phyloP scores from a whole-genome alignment of 495 filamentous ascomycete species.

The Aspergillus sclerotiicarbonarius region DNA sequence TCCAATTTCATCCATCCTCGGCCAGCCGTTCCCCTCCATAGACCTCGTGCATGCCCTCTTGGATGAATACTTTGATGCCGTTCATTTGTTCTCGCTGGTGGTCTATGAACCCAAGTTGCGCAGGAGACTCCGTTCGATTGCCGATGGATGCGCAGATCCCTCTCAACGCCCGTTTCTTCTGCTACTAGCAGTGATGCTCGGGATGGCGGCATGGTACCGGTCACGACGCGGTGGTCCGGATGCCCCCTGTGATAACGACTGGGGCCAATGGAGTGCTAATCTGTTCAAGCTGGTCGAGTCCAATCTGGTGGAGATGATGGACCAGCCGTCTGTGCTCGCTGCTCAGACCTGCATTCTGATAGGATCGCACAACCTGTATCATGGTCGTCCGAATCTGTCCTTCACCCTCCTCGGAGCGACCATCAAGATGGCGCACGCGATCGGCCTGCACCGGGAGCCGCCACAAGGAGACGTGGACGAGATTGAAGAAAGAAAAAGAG shows the following conservation, averaged over 20 bases:
- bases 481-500: constrained; percentile 32
- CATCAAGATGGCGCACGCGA: constrained; percentile 33
- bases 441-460: constrained; percentile 31
- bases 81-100: constrained; percentile 38
- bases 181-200: constrained; percentile 27
- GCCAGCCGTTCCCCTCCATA: constrained; percentile 21
- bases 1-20: constrained; percentile 23
- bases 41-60: constrained; percentile 20
- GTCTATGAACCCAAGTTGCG: constrained; percentile 33
- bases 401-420: constrained; percentile 36
- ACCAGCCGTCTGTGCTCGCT: constrained; percentile 28
- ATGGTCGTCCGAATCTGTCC: constrained; percentile 33
- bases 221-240: constrained; percentile 16
- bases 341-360: constrained; percentile 33
- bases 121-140: constrained; percentile 21
- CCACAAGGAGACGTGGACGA: constrained; percentile 19
- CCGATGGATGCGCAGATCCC: constrained; percentile 26
- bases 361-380: constrained; percentile 35
- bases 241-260: constrained; percentile 15
- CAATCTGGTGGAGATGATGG: constrained; percentile 34
- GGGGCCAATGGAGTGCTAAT: constrained; percentile 14
- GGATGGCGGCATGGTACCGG: constrained; percentile 34
- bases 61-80: constrained; percentile 32
- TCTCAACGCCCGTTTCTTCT: constrained; percentile 30
- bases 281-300: constrained; percentile 22